A percentile compares a stretch with the other conserved stretches of the same genome.
phyloP scores from a whole-genome alignment of 2,329 filamentous ascomycete genomes.

The Clonostachys sp. region DNA sequence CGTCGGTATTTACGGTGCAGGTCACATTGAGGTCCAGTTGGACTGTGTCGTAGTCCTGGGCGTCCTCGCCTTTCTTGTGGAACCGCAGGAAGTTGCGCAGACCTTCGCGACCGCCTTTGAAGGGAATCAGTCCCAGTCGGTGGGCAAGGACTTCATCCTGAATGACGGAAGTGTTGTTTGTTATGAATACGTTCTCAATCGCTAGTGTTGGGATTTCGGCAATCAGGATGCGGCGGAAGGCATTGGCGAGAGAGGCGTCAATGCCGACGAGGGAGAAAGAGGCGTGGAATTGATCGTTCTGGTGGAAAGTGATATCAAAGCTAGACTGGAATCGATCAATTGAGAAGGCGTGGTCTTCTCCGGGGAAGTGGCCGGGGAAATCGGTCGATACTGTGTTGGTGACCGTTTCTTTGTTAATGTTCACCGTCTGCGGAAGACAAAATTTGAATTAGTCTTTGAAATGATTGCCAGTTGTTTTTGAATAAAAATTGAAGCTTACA shows the following conservation, averaged over 20 bases:
- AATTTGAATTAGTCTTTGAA: neutral
- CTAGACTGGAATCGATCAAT: conserved; percentile 66
- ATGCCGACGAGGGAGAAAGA: conserved; percentile 90
- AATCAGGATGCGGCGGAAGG: conserved; percentile 93
- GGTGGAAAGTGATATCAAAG: conserved; percentile 77
- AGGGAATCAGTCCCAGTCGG: conserved; percentile 83
- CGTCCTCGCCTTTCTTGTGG: conserved; percentile 69
- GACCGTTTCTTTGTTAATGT: conserved; percentile 86
- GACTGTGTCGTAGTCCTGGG: conserved; percentile 82
- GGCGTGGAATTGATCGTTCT: conserved; percentile 71
- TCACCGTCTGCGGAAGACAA: conserved; percentile 59
- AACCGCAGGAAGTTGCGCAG: conserved; percentile 75
- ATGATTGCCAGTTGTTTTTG: neutral
- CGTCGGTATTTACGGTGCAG: conserved; percentile 75
- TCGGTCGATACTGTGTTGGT: conserved; percentile 85
- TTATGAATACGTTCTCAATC: conserved; percentile 88
- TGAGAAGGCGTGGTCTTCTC: conserved; percentile 81
- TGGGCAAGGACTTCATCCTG: conserved; percentile 95
- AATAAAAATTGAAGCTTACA: conserved; percentile 28
- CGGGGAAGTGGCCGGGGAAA: conserved; percentile 85
- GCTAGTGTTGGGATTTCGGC: conserved; percentile 91
- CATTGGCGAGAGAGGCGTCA: conserved; percentile 91
- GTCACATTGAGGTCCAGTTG: conserved; percentile 71
- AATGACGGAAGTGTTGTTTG: conserved; percentile 96
- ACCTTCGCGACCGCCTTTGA: conserved; percentile 73